Base-by-base conservation (phyloP, 169 alveolate genomes). In the Amoebophrya sp. region DNA sequence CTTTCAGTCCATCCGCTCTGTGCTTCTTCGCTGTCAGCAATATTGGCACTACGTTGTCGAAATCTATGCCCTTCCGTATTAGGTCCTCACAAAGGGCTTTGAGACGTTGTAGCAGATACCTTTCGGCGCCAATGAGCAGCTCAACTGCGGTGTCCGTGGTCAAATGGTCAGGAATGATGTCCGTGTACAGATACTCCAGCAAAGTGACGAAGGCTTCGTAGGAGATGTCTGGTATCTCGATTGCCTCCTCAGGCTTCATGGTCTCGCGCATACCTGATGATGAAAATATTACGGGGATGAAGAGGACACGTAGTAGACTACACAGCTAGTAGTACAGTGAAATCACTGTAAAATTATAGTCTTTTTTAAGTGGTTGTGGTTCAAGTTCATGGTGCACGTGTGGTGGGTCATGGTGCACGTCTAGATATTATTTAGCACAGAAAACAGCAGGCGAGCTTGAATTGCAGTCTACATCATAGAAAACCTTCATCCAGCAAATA, bases 101-200 rank as follows among this genome's bases (percentile, higher is more conserved):
- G 47, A 95, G 92, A 38, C 97, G 93, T 38, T 94, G 95, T 29
- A 95, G 93, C 89, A 95, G 83, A 90, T 93, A 94, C 93, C 94
- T 65, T 77, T 95, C 98, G 29, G 97, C 96, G 3, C 97, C 95
- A 39, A 95, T 92, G 89, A 96, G 92, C 55, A 96, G 93, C 47
- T 93, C 90, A 94, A 96, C 94, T 40, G 95, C 33, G 55, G 94
- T 90, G 78, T 93, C 93, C 38, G 92, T 91, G 3, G 92, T 33
- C 93, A n/a, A n/a, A n/a, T 91, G 90, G 36, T 41, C 38, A n/a
- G 93, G 93, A 36, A 95, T 78, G 38, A 65, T 41, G 91, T 96
- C 98, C 24, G 97, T 96, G 93, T 96, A 96, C 14, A 96, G 54
- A 92, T 96, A 96, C 41, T 92, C 93, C 23, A 96, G 91, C 92